A percentile compares a stretch with the other conserved stretches of the same genome.
Conservation (phyloP, 2,329 filamentous ascomycete genomes). For the Aspergillus persii region DNA sequence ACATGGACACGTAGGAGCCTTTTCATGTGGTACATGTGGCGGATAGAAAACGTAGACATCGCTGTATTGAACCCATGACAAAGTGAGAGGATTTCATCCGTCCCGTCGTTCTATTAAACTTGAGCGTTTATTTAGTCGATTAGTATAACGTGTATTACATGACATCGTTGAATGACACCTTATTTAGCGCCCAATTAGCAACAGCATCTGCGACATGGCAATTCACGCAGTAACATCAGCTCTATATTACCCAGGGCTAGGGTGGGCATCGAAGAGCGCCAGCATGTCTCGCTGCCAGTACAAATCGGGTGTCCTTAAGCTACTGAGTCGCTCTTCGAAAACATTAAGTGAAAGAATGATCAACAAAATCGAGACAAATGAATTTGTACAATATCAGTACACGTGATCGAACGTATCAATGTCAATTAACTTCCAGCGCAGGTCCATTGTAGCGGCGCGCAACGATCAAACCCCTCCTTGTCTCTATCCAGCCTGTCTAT, state of each 20-base stretch:
- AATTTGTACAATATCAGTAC: slow-evolving; percentile 45
- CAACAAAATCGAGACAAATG: slow-evolving; percentile 29
- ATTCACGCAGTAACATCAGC: background rate
- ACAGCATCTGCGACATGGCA: background rate
- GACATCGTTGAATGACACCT: background rate
- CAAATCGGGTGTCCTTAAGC: background rate
- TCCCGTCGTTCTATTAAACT: background rate
- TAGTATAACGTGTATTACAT: background rate
- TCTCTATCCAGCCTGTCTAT: slow-evolving; percentile 20
- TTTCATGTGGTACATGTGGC: slow-evolving; percentile 99
- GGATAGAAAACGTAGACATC: slow-evolving; percentile 75
- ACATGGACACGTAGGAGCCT: slow-evolving; percentile 59
- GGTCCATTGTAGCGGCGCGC: slow-evolving; percentile 19
- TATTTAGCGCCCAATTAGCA: background rate
- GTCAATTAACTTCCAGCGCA: slow-evolving; percentile 23
- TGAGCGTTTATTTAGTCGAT: background rate
- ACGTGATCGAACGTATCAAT: slow-evolving; percentile 26
- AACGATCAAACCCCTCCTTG: slow-evolving; percentile 22
- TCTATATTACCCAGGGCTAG: background rate
- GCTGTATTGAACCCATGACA: slow-evolving; percentile 42
- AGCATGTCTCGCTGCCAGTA: background rate
- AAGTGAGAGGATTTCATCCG: background rate
- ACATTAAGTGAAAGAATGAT: background rate
- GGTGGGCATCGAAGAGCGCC: background rate
- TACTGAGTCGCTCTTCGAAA: background rate